Conservation (phyloP, 176 grass and related monocot genomes). For the Canna indica region DNA sequence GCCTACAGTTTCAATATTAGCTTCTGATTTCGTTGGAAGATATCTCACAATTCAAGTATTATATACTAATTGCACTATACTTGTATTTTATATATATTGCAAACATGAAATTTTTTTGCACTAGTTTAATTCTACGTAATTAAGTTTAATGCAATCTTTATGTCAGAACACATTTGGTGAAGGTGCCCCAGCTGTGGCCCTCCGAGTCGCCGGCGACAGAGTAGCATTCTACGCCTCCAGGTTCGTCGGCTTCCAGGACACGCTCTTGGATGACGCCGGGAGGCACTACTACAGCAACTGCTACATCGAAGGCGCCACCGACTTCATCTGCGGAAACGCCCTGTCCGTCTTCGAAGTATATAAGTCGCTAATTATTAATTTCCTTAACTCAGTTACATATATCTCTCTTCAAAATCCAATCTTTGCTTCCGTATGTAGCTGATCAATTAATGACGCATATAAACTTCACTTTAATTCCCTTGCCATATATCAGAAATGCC, state of each 20-base stretch:
- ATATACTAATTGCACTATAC: too few species aligned
- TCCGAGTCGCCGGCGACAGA: slow-evolving; percentile 53
- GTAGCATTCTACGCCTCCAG: slow-evolving; percentile 68
- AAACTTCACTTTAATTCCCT: not conserved
- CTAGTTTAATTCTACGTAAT: too few species aligned
- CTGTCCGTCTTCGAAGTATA: slow-evolving; percentile 62
- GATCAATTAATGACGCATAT: too few species aligned
- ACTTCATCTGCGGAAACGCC: slow-evolving; percentile 61
- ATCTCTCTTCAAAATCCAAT: not conserved
- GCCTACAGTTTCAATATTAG: slow-evolving; percentile 42
- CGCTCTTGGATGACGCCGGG: slow-evolving; percentile 47
- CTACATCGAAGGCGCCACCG: slow-evolving; percentile 54
- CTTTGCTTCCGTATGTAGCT: not conserved
- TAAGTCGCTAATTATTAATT: too few species aligned
- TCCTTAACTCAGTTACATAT: too few species aligned
- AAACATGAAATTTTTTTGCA: too few species aligned
- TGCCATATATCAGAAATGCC: slow-evolving; percentile 57
- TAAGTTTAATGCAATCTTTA: too few species aligned
- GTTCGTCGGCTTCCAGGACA: slow-evolving; percentile 59
- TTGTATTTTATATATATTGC: too few species aligned
- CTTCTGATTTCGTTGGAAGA: slow-evolving; percentile 73
- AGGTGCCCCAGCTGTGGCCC: slow-evolving; percentile 29
- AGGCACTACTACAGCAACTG: slow-evolving; percentile 67
- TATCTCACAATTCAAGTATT: slow-evolving; percentile 60
- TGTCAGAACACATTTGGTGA: slow-evolving; percentile 50